Conservation (phyloP, 2,329 filamentous ascomycete genomes). For the Aphanocladium album region DNA sequence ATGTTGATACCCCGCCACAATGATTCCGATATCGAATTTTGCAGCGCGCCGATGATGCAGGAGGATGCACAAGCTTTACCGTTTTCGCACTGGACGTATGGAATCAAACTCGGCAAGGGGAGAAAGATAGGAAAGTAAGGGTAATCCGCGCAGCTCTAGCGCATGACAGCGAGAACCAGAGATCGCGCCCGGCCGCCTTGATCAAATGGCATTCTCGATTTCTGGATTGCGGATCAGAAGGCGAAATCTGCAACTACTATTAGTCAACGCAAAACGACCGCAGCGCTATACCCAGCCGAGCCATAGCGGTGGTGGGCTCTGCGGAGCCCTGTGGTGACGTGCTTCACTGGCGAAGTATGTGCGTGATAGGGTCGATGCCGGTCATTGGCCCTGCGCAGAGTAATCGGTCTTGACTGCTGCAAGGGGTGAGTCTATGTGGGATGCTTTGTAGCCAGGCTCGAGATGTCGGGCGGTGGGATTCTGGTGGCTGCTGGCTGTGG, state of each 20-base stretch:
- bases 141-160: constrained; percentile 4
- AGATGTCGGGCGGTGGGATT: not conserved
- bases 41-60: not conserved
- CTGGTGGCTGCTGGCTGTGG: not conserved
- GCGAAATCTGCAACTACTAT: constrained; percentile 7
- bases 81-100: not conserved
- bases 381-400: not conserved
- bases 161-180: not conserved
- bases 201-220: constrained; percentile 4
- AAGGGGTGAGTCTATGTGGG: not conserved
- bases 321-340: constrained; percentile 9
- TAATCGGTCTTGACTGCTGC: not conserved
- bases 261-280: not conserved
- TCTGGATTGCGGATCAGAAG: not conserved
- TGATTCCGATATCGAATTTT: not conserved
- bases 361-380: constrained; percentile 1
- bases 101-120: not conserved
- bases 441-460: not conserved
- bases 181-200: not conserved
- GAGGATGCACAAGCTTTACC: not conserved
- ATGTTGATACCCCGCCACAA: constrained; percentile 4
- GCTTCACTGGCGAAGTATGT: not conserved
- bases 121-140: not conserved
- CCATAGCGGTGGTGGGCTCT: not conserved
- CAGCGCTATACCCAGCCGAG: constrained; percentile 3